These are phyloP conservation scores for Cytospora paraplurivora DNA, from an alignment of 2,329 filamentous ascomycete genomes.

Conservation along the genomic window DNA sequence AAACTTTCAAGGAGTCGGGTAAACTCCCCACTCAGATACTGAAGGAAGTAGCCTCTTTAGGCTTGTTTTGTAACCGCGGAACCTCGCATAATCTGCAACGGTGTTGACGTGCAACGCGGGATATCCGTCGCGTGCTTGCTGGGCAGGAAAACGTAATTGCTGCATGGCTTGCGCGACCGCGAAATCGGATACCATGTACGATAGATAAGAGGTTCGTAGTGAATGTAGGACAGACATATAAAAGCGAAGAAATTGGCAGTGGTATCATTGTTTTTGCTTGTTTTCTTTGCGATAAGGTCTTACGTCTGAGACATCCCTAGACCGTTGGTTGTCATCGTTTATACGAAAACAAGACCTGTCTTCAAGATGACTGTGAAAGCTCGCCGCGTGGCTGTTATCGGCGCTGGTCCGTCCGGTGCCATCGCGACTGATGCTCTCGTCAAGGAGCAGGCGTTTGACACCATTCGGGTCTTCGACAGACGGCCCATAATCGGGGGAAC, in stretches of 20 bases:
- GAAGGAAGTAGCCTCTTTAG: too few species aligned
- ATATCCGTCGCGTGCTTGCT: constrained; percentile 6
- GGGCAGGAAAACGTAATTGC: constrained; percentile 7
- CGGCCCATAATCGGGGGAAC: constrained; percentile 61
- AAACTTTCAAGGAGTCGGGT: too few species aligned
- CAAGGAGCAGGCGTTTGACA: constrained; percentile 60
- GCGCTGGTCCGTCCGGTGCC: constrained; percentile 61
- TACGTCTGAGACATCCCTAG: background rate
- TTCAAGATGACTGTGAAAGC: background rate
- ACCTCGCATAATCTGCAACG: background rate
- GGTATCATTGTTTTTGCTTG: background rate
- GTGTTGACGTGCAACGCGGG: constrained; percentile 7
- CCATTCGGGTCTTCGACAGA: constrained; percentile 63
- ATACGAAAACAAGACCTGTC: fast-evolving
- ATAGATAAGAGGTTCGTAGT: constrained; percentile 1
- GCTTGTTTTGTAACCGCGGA: too few species aligned
- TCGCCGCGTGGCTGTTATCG: constrained; percentile 57
- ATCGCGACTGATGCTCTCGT: constrained; percentile 62
- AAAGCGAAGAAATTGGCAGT: background rate
- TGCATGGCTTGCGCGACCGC: constrained; percentile 13
- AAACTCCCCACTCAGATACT: too few species aligned
- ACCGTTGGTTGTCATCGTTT: background rate
- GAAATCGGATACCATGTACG: constrained; percentile 1
- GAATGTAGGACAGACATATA: background rate
- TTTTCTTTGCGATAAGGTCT: too few species aligned